phyloP scores from a whole-genome alignment of 164 flowering plant species.

The Taxillus chinensis region DNA sequence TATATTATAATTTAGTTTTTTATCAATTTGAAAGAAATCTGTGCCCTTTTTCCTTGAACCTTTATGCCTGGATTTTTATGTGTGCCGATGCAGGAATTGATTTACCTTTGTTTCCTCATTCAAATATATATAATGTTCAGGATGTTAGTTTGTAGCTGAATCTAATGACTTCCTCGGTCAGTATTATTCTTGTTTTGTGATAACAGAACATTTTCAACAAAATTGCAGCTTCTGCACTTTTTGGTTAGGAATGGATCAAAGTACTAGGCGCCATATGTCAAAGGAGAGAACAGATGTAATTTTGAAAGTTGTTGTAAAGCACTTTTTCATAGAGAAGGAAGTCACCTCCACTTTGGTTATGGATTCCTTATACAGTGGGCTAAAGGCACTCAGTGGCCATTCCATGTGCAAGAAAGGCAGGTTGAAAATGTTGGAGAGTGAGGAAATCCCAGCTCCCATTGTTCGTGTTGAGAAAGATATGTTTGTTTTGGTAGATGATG shows the following conservation, averaged over 20 bases:
- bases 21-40: too few species aligned
- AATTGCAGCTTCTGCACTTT: conserved; percentile 73
- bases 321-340: conserved; percentile 92
- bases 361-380: conserved; percentile 96
- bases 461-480: conserved; percentile 71
- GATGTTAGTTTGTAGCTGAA: background rate
- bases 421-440: conserved; percentile 39
- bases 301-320: conserved; percentile 76
- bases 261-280: conserved; percentile 64
- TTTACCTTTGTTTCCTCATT: too few species aligned
- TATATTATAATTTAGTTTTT: too few species aligned
- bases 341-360: conserved; percentile 94
- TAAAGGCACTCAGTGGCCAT: conserved; percentile 84
- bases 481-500: conserved; percentile 88
- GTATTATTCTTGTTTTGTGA: conserved; percentile 1
- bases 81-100: too few species aligned
- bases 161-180: background rate
- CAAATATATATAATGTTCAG: background rate
- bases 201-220: conserved; percentile 3
- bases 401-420: conserved; percentile 43
- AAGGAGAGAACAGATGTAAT: conserved; percentile 74
- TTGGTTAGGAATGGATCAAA: conserved; percentile 80
- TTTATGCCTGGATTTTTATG: too few species aligned
- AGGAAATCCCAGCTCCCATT: conserved; percentile 69
- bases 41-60: too few species aligned